phyloP scores from a whole-genome alignment of 345 rosid genomes.

The Tarenaya hassleriana region DNA sequence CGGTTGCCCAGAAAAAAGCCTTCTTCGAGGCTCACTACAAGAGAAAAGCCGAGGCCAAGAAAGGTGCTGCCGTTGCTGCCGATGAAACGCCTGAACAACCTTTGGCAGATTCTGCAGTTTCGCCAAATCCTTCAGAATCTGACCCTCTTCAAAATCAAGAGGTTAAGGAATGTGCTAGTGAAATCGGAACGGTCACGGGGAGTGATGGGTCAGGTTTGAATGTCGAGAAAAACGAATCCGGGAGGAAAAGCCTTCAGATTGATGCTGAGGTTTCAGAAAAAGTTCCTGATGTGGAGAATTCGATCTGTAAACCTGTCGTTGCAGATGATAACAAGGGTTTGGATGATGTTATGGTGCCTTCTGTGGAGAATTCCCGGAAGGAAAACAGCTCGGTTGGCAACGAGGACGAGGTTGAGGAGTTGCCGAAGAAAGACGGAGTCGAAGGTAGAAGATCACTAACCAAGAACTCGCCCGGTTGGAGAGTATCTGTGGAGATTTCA shows the following conservation, averaged over 20 bases:
- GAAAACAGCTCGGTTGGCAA: no score
- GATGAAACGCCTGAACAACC: slow-evolving; percentile 5
- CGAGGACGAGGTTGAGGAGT: no score
- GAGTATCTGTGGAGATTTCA: slow-evolving; percentile 30
- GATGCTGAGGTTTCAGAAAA: background rate
- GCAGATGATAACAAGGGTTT: no score
- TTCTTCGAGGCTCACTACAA: slow-evolving; percentile 81
- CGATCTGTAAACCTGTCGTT: background rate
- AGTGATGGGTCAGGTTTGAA: background rate
- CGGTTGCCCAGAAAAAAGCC: slow-evolving; percentile 81
- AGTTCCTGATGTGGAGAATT: background rate
- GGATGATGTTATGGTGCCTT: no score
- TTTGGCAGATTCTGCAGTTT: no score
- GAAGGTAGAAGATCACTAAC: slow-evolving; percentile 18
- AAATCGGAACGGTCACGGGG: no score
- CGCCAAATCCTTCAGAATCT: no score
- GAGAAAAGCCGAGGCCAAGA: slow-evolving; percentile 56
- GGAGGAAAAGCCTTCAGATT: slow-evolving; percentile 18
- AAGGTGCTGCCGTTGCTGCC: slow-evolving; percentile 34
- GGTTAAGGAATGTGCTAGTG: no score
- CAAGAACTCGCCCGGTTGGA: slow-evolving; percentile 20
- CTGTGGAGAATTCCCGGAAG: no score
- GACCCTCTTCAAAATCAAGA: no score
- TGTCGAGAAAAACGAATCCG: slow-evolving; percentile 2
- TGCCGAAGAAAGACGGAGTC: slow-evolving; percentile 18